Evolutionary conservation across 306 rosid species (phyloP).

Genomic region (Hylodesmum podocarpum): DNA sequence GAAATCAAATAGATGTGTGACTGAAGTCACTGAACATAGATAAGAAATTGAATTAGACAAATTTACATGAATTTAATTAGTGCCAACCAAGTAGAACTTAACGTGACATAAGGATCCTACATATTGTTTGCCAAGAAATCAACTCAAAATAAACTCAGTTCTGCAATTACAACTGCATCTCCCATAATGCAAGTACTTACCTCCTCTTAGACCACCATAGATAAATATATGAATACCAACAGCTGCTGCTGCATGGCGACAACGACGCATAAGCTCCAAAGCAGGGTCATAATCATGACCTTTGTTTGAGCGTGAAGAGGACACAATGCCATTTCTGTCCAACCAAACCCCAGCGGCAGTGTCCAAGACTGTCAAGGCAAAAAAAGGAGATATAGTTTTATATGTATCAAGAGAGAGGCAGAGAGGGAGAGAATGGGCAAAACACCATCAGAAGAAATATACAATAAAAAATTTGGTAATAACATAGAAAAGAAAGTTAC

Average conservation of each 20-base stretch:
- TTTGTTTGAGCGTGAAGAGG: constrained; percentile 78
- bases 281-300: constrained; percentile 78
- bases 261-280: constrained; percentile 96
- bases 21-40: too few species aligned
- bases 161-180: constrained; percentile 9
- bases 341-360: constrained; percentile 99
- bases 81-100: too few species aligned
- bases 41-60: too few species aligned
- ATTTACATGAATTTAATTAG: too few species aligned
- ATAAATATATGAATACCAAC: constrained; percentile 78
- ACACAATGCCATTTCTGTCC: constrained; percentile 89
- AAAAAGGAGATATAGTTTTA: neutral
- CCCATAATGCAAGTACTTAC: constrained; percentile 44
- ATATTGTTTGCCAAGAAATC: too few species aligned
- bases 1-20: too few species aligned
- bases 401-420: too few species aligned
- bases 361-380: constrained; percentile 74
- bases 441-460: constrained; percentile 7
- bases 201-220: constrained; percentile 96
- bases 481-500: constrained; percentile 41
- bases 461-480: constrained; percentile 8
- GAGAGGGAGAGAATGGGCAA: neutral
- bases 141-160: constrained; percentile 6
- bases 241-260: constrained; percentile 98
- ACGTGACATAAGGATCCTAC: too few species aligned